phyloP scores from a whole-genome alignment of 352 stramenopile species.

The Elongisporangium prolatum region DNA sequence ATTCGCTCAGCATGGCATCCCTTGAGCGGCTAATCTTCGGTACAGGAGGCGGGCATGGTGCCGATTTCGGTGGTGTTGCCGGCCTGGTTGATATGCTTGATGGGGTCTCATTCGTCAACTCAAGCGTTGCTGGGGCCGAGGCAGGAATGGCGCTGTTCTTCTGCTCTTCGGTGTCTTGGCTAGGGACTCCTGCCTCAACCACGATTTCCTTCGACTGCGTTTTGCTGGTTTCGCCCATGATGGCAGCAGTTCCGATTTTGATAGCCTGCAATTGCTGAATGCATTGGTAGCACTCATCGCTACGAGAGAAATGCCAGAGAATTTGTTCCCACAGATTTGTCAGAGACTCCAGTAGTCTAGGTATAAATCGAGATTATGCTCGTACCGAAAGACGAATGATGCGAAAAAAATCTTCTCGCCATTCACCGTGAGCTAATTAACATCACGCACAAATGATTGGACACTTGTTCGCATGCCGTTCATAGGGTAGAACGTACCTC shows the following conservation, averaged over 20 bases:
- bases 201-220: conserved; percentile 72
- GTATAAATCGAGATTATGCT: neutral
- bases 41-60: conserved; percentile 6
- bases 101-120: conserved; percentile 6
- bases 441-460: neutral
- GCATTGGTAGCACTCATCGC: conserved; percentile 80
- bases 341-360: conserved; percentile 1
- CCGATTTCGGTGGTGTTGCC: conserved; percentile 4
- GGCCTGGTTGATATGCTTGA: conserved; percentile 5
- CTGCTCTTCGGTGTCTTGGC: conserved; percentile 8
- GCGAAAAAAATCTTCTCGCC: conserved; percentile 76
- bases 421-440: conserved; percentile 47
- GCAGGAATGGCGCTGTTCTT: neutral
- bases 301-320: too few species aligned
- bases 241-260: conserved; percentile 58
- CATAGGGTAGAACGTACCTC: conserved; percentile 34
- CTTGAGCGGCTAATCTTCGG: conserved; percentile 6
- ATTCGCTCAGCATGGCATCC: conserved; percentile 59
- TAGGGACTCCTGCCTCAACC: conserved; percentile 53
- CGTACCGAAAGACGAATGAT: conserved; percentile 80
- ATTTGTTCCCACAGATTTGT: neutral
- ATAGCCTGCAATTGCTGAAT: conserved; percentile 75
- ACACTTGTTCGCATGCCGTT: neutral
- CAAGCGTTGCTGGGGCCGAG: conserved; percentile 9
- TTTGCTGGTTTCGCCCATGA: conserved; percentile 42